Evolutionary conservation across 441 rosid species (phyloP).

Genomic region (Populus hybrid): DNA sequence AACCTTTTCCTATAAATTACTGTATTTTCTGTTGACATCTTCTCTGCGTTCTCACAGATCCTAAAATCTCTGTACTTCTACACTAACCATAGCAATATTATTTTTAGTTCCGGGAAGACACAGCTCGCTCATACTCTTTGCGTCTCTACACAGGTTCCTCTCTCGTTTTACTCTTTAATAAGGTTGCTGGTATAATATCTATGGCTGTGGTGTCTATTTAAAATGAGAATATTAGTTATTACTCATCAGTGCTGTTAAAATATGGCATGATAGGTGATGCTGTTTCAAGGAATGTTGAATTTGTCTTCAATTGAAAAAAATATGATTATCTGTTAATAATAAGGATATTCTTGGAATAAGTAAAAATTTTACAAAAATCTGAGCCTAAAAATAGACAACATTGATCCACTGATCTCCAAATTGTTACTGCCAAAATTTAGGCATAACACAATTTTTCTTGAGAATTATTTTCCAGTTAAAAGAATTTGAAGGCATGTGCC

Average conservation of each 20-base stretch:
- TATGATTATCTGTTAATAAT: not conserved
- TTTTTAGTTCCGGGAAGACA: conserved; percentile 85
- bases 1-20: not conserved
- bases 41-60: not conserved
- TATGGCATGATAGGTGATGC: not conserved
- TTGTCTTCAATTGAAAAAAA: not conserved
- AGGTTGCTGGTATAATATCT: not conserved
- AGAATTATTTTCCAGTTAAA: not conserved
- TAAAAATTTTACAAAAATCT: not conserved
- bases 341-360: not conserved
- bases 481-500: not conserved
- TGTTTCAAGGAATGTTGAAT: not conserved
- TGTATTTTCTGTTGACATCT: not conserved
- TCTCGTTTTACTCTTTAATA: conserved; percentile 9
- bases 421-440: not conserved
- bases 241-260: not conserved
- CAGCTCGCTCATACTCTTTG: conserved; percentile 95
- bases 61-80: conserved; percentile 1
- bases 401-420: not conserved
- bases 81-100: conserved; percentile 1
- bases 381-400: not conserved
- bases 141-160: conserved; percentile 79
- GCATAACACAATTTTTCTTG: not conserved
- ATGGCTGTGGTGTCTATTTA: not conserved
- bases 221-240: not conserved